Conservation (phyloP, 495 filamentous ascomycete species). For the Pyronema domesticum region DNA sequence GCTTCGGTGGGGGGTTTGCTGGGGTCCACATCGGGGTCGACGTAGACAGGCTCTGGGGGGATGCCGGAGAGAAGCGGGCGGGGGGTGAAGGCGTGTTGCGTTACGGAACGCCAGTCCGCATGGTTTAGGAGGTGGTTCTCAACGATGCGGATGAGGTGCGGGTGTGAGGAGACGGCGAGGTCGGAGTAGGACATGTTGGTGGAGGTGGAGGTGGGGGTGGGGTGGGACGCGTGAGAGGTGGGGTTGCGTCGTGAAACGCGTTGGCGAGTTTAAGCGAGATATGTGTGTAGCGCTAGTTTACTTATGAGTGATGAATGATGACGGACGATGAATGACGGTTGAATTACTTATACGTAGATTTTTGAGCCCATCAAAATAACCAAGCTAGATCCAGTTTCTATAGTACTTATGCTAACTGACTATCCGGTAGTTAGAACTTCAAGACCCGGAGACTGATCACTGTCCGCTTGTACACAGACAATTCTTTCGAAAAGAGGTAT, state of each 20-base stretch:
- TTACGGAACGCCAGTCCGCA: slow-evolving; percentile 64
- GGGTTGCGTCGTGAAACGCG: background rate
- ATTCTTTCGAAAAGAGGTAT: no score
- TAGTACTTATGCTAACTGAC: no score
- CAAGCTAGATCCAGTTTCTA: no score
- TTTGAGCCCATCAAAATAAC: no score
- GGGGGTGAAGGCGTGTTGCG: slow-evolving; percentile 34
- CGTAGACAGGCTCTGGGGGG: slow-evolving; percentile 71
- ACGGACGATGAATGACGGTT: no score
- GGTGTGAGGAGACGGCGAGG: slow-evolving; percentile 25
- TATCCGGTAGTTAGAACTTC: no score
- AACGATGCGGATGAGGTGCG: slow-evolving; percentile 26
- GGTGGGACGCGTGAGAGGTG: background rate
- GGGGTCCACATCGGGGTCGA: slow-evolving; percentile 55
- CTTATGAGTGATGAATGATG: no score
- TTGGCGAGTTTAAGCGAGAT: no score
- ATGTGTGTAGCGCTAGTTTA: no score
- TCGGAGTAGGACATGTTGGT: background rate
- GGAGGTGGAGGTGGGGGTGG: background rate
- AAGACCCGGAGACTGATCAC: no score
- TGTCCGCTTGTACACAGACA: no score
- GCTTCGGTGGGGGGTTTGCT: background rate
- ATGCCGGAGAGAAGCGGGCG: slow-evolving; percentile 65
- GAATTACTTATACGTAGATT: no score
- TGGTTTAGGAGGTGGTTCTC: slow-evolving; percentile 36